phyloP scores from a whole-genome alignment of 2,329 filamentous ascomycete genomes.

The Aureobasidium lini region DNA sequence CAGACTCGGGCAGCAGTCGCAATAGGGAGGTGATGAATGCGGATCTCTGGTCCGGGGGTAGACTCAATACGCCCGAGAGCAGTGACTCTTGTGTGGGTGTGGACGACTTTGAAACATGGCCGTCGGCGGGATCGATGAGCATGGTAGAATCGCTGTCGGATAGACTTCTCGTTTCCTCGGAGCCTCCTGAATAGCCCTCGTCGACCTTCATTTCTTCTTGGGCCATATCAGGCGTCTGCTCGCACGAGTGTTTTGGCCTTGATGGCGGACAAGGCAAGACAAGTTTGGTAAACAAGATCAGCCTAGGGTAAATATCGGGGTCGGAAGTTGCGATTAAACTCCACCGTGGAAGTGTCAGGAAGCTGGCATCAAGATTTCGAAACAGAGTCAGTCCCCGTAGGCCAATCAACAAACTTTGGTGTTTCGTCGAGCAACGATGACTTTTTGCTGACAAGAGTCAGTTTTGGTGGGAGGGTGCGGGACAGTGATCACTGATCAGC shows the following conservation, averaged over 20 bases:
- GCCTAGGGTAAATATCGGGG: conserved; percentile 3
- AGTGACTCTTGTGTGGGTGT: conserved; percentile 6
- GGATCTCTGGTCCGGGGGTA: conserved; percentile 17
- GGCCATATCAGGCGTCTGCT: not conserved
- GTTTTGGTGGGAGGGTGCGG: not conserved
- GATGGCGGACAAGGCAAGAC: not conserved
- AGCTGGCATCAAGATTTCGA: not conserved
- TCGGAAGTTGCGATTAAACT: not conserved
- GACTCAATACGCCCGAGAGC: conserved; percentile 5
- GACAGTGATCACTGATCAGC: not conserved
- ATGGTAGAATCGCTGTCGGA: conserved; percentile 35
- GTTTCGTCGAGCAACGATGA: not conserved
- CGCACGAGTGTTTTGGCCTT: not conserved
- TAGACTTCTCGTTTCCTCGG: conserved; percentile 56
- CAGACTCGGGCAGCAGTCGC: conserved; percentile 4
- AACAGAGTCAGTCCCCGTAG: conserved; percentile 6
- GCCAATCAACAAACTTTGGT: conserved; percentile 3
- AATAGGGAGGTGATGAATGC: conserved; percentile 12
- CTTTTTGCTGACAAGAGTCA: not conserved
- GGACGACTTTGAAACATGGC: conserved; percentile 15
- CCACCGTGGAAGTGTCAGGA: not conserved
- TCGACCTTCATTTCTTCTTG: conserved; percentile 45
- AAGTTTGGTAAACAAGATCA: conserved; percentile 6
- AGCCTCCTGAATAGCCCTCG: conserved; percentile 64
- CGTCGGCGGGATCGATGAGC: conserved; percentile 28